A percentile compares a stretch with the other conserved stretches of the same genome.
phyloP scores from a whole-genome alignment of 2,329 filamentous ascomycete genomes.

The Aspergillus fumigatiaffinis region DNA sequence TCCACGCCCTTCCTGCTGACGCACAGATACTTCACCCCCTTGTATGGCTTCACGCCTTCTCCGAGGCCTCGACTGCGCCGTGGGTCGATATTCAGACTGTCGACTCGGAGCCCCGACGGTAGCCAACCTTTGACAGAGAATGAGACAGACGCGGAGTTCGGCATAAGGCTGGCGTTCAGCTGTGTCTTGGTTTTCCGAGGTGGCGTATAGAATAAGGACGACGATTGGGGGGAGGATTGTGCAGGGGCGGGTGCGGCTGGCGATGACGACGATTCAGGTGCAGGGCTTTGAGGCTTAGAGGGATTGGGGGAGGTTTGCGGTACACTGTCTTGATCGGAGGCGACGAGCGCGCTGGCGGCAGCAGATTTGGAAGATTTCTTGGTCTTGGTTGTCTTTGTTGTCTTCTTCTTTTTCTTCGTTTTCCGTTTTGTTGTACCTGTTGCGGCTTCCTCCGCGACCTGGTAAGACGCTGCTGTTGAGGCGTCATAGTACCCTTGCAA shows the following conservation, averaged over 20 bases:
- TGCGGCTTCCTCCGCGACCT: constrained; percentile 17
- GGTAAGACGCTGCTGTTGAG: constrained; percentile 31
- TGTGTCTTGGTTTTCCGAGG: constrained; percentile 45
- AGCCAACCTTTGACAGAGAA: constrained; percentile 61
- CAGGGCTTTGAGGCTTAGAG: constrained; percentile 19
- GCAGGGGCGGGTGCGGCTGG: neutral
- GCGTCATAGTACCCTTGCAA: constrained; percentile 46
- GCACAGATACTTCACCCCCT: constrained; percentile 96
- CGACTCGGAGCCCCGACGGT: constrained; percentile 61
- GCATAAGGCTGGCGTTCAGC: constrained; percentile 74
- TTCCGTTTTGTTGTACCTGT: constrained; percentile 29
- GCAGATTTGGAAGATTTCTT: constrained; percentile 27
- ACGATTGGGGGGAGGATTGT: constrained; percentile 6
- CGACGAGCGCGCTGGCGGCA: constrained; percentile 6
- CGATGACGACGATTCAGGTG: constrained; percentile 10
- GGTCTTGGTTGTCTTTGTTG: constrained; percentile 33
- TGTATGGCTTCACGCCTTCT: constrained; percentile 88
- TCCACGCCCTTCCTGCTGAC: constrained; percentile 57
- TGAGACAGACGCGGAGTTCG: constrained; percentile 69
- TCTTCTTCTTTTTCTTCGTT: constrained; percentile 36
- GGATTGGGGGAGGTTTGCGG: constrained; percentile 15
- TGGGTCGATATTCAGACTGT: constrained; percentile 60
- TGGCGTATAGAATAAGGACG: constrained; percentile 22
- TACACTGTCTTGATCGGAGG: constrained; percentile 3
- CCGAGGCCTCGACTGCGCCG: constrained; percentile 81